These are phyloP conservation scores for Eragrostis nindensis DNA, from an alignment of 176 grass and related monocot genomes.

Conservation along the genomic window DNA sequence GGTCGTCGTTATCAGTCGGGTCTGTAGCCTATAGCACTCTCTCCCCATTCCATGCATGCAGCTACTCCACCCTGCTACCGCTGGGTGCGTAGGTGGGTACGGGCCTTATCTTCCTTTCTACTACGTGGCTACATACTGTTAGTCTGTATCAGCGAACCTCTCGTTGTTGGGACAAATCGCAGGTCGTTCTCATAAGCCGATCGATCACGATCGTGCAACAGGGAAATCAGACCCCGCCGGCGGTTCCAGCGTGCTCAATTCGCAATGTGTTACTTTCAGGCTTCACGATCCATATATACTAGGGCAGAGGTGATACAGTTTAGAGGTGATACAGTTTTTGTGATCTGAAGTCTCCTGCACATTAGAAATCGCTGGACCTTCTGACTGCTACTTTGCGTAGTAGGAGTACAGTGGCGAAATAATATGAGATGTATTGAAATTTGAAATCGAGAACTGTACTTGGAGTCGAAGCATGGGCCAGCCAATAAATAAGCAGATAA, in stretches of 20 bases:
- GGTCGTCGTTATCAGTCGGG: slow-evolving; percentile 15
- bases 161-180: not conserved
- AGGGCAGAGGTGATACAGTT: no score
- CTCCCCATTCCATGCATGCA: not conserved
- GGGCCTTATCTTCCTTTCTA: not conserved
- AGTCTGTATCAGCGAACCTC: not conserved
- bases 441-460: not conserved
- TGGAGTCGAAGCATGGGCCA: not conserved
- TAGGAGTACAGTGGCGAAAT: not conserved
- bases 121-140: slow-evolving; percentile 2
- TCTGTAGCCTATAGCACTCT: not conserved
- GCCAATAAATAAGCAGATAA: not conserved
- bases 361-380: no score
- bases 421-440: not conserved
- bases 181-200: slow-evolving; percentile 22
- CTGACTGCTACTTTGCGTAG: not conserved
- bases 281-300: not conserved
- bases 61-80: not conserved
- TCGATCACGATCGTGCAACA: not conserved
- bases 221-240: not conserved
- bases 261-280: not conserved
- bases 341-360: no score
- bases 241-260: not conserved
- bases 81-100: not conserved
- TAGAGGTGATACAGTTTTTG: no score